A percentile compares a stretch with the other conserved stretches of the same genome.
Evolutionary conservation across 1,284 basidiomycete species (phyloP).

Genomic region (Melampsora americana): DNA sequence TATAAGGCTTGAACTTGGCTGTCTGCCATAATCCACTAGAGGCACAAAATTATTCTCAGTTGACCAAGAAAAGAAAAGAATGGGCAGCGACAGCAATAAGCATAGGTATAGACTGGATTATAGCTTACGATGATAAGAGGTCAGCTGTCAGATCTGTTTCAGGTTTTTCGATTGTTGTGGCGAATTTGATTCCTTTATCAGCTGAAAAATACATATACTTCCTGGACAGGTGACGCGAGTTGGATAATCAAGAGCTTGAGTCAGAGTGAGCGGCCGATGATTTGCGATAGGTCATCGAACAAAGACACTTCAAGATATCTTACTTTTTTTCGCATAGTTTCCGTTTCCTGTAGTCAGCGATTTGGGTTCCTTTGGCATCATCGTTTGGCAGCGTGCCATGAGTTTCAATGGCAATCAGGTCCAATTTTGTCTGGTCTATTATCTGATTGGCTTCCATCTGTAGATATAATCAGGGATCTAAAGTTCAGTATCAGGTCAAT

Average conservation of each 20-base stretch:
- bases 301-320: conserved; percentile 34
- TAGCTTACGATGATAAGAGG: conserved; percentile 78
- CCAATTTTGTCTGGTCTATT: conserved; percentile 68
- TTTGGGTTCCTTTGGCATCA: conserved; percentile 67
- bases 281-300: conserved; percentile 1
- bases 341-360: conserved; percentile 84
- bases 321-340: conserved; percentile 65
- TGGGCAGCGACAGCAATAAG: conserved; percentile 1
- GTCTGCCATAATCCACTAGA: conserved; percentile 83
- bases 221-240: conserved; percentile 57
- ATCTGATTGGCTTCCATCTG: conserved; percentile 60
- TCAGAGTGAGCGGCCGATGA: background rate
- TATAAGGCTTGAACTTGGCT: conserved; percentile 93
- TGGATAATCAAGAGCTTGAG: conserved; percentile 6
- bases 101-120: conserved; percentile 1
- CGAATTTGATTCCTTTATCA: conserved; percentile 79
- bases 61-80: background rate
- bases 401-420: conserved; percentile 71
- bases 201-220: conserved; percentile 94
- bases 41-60: conserved; percentile 7
- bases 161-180: conserved; percentile 88
- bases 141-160: conserved; percentile 96
- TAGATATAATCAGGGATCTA: conserved; percentile 21
- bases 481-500: conserved; percentile 30
- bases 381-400: conserved; percentile 63